Evolutionary conservation across 1,284 basidiomycete genomes (phyloP).

Genomic region (Cerrena zonata): DNA sequence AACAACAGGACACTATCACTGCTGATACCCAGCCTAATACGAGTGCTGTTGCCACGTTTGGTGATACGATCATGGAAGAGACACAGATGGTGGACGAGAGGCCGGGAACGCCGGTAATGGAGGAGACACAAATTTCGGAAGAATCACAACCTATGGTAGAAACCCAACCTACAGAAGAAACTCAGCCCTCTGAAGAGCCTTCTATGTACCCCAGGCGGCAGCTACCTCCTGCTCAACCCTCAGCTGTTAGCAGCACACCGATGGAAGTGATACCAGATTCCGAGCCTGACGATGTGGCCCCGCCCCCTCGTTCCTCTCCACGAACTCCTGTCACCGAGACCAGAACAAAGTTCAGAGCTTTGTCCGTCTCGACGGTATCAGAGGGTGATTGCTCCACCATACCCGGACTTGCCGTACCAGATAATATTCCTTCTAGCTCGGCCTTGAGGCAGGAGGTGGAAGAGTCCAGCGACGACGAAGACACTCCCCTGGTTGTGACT

Average conservation of each 20-base stretch:
- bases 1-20: neutral
- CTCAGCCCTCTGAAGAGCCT: neutral
- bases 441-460: slow-evolving; percentile 1
- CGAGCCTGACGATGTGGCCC: too few species aligned
- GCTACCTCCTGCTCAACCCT: neutral
- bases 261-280: neutral
- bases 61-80: neutral
- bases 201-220: neutral
- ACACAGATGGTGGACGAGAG: too few species aligned
- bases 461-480: slow-evolving; percentile 11
- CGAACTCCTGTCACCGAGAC: neutral
- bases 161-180: neutral
- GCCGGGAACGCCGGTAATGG: too few species aligned
- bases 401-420: slow-evolving; percentile 9
- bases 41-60: slow-evolving; percentile 1
- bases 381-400: neutral
- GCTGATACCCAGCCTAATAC: slow-evolving; percentile 14
- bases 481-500: slow-evolving; percentile 15
- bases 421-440: neutral
- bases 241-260: neutral
- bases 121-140: too few species aligned
- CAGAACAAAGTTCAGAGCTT: neutral
- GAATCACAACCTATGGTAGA: too few species aligned
- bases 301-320: neutral
- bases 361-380: neutral